Percentiles rank a stretch among this genome's conserved stretches.
Evolutionary conservation across 345 rosid genomes (phyloP).

Genomic region (Citrus glauca): DNA sequence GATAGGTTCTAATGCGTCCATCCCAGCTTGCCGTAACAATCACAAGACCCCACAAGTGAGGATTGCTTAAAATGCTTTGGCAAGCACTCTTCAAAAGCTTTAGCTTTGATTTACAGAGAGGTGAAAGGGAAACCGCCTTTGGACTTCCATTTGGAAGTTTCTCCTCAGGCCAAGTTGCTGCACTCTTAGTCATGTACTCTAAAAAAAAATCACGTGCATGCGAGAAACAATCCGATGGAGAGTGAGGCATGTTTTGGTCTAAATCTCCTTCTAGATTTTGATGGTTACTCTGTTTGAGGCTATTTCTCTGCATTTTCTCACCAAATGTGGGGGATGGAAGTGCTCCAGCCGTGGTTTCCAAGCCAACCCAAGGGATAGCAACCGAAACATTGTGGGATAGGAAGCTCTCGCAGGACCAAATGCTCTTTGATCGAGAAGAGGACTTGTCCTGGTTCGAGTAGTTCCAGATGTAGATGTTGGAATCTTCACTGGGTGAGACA

Average conservation of each 20-base stretch:
- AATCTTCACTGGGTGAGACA: conserved; percentile 61
- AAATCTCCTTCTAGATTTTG: conserved; percentile 28
- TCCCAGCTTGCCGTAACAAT: conserved; percentile 75
- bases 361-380: conserved; percentile 71
- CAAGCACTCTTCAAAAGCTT: conserved; percentile 61
- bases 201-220: conserved; percentile 36
- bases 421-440: conserved; percentile 34
- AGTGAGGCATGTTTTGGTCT: conserved; percentile 27
- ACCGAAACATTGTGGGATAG: conserved; percentile 50
- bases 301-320: conserved; percentile 4
- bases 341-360: conserved; percentile 18
- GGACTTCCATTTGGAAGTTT: conserved; percentile 46
- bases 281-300: conserved; percentile 5
- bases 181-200: conserved; percentile 45
- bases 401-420: conserved; percentile 59
- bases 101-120: conserved; percentile 43
- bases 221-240: conserved; percentile 51
- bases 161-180: conserved; percentile 86
- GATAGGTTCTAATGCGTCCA: conserved; percentile 65
- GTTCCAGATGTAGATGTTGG: conserved; percentile 71
- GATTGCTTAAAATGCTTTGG: conserved; percentile 41
- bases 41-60: conserved; percentile 67
- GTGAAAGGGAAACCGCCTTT: conserved; percentile 18
- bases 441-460: conserved; percentile 35
- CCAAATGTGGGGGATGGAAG: conserved; percentile 19